Base-by-base conservation (phyloP, 495 filamentous ascomycete species). In the Neurospora africana region DNA sequence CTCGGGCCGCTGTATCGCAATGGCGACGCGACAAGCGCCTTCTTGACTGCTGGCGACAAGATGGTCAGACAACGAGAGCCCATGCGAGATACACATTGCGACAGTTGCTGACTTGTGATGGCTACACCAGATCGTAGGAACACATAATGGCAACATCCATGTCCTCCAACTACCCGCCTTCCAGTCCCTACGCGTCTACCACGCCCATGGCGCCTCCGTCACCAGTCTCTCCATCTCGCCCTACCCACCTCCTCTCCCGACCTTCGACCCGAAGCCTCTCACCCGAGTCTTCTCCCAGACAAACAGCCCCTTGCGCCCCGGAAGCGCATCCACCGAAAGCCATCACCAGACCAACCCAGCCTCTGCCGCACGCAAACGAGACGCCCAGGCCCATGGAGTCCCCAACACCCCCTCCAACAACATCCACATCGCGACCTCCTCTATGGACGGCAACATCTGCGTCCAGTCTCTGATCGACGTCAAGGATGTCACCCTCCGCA, bases 121-220 rank as follows among this genome's bases (percentile, higher is more conserved):
- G 37, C 68, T 75, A 13, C 35, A 27, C 37, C 81, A 96, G 93
- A 91, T 98, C 71, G 84, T 96, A 74, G 95, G 95, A 74, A 97
- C 96, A 5, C 95, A 99, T 81, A 98, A 97, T 82, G 95, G 95
- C 75, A 97, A 95, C 76, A 93, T 98, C 76, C 92, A 98, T 85
- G 90, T 97, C 41, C 80, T 97, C 30, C 91, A 92, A 41, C 76
- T 98, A 21, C 94, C 96, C 9, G 86, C 89, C 5, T 89, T 98
- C 76, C 89, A 93, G 70, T 81, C 90, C 15, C 81, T 98, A 33
- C 90, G 92, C 73, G 89, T 91, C 70, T 99, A 97, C 81, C 91
- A 93, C 73, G 95, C 93, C 36, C 95, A 98, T 78, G 90, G 91
- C 37, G 95, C 95, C 53, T 97, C 93, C 43, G 88, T 98, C 41